phyloP scores from a whole-genome alignment of 257 asterid species.

The Nyctanthes arbortristis region DNA sequence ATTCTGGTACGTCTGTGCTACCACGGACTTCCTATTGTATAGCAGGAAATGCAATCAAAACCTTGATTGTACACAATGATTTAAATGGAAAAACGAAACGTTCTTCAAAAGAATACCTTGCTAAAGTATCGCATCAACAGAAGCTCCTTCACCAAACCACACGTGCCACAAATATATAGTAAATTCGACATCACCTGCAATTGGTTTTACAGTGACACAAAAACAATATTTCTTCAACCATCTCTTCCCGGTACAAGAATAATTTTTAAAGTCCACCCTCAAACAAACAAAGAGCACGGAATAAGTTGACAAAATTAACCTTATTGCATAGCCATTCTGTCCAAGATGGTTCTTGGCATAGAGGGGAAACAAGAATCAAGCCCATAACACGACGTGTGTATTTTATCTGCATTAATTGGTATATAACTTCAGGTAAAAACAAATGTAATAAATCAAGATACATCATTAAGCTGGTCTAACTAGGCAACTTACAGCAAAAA shows the following conservation, averaged over 20 bases:
- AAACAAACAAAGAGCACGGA: neutral
- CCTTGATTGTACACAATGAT: neutral
- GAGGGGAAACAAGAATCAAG: conserved; percentile 89
- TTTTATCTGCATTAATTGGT: conserved; percentile 57
- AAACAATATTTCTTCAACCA: conserved; percentile 1
- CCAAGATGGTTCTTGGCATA: conserved; percentile 97
- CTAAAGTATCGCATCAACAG: conserved; percentile 93
- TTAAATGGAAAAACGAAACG: conserved; percentile 8
- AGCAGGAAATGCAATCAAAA: conserved; percentile 11
- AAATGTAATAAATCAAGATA: conserved; percentile 17
- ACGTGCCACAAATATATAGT: conserved; percentile 89
- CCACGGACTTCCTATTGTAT: conserved; percentile 52
- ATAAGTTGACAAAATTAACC: conserved; percentile 44
- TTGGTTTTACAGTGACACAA: conserved; percentile 18
- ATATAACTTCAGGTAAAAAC: conserved; percentile 22
- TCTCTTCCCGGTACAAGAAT: neutral
- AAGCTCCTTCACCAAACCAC: conserved; percentile 79
- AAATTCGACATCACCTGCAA: conserved; percentile 89
- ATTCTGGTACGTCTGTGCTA: conserved; percentile 52
- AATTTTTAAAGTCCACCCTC: neutral
- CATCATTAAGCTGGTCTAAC: neutral
- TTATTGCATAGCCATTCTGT: conserved; percentile 94
- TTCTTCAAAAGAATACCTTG: conserved; percentile 53
- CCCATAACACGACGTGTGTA: conserved; percentile 76
- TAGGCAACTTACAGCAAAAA: conserved; percentile 76